phyloP scores from a whole-genome alignment of 441 rosid species.

The Bruguiera hainesii region DNA sequence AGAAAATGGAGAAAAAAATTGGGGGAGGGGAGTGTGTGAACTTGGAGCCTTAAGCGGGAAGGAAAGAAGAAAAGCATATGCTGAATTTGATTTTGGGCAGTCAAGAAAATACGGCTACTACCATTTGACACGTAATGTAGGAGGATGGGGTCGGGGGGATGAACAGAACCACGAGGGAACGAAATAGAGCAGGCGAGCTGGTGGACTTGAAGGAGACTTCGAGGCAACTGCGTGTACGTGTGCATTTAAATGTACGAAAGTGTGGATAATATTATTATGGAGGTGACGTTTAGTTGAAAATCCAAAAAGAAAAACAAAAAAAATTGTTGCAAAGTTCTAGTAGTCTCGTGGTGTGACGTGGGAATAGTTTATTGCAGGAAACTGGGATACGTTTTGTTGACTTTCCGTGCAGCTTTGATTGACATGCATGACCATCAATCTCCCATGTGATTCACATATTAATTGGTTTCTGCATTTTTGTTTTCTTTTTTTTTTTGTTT shows the following conservation, averaged over 20 bases:
- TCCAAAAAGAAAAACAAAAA: background rate
- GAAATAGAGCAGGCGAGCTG: background rate
- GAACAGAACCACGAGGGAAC: too few relatives aligned
- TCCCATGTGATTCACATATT: too few relatives aligned
- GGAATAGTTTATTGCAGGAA: slow-evolving; percentile 13
- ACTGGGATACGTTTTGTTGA: slow-evolving; percentile 29
- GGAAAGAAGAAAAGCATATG: background rate
- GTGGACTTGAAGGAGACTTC: slow-evolving; percentile 30
- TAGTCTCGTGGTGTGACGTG: slow-evolving; percentile 19
- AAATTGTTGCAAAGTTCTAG: background rate
- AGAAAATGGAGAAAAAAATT: too few relatives aligned
- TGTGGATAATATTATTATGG: slow-evolving; percentile 14
- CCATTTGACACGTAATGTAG: slow-evolving; percentile 33
- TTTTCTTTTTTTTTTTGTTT: background rate
- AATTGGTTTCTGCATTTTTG: too few relatives aligned
- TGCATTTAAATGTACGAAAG: background rate
- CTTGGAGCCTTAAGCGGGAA: background rate
- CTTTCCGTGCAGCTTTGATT: slow-evolving; percentile 19
- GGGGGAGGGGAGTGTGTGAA: too few relatives aligned
- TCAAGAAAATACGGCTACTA: slow-evolving; percentile 43
- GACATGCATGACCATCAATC: slow-evolving; percentile 4
- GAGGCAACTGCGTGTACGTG: slow-evolving; percentile 23
- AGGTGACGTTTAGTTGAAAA: too few relatives aligned
- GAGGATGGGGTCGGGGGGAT: background rate
- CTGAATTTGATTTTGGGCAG: slow-evolving; percentile 11